phyloP scores from a whole-genome alignment of 306 rosid species.

The Corylus heterophylla region DNA sequence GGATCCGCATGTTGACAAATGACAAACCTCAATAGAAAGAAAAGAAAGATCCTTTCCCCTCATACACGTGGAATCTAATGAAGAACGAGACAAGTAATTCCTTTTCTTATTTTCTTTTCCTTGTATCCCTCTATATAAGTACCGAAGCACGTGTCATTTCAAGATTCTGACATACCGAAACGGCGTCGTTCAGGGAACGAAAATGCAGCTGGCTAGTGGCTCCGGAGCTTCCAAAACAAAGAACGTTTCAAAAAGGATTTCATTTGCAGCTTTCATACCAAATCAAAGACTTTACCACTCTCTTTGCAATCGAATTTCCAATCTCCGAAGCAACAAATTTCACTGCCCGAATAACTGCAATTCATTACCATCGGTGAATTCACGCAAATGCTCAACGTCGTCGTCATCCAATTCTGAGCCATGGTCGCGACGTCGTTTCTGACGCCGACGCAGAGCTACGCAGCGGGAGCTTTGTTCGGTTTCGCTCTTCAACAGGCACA shows the following conservation, averaged over 20 bases:
- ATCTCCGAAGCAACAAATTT: not conserved
- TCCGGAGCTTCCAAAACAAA: not conserved
- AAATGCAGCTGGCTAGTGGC: not conserved
- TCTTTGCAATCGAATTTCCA: not conserved
- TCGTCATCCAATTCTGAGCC: not conserved
- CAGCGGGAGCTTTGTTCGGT: slow-evolving; percentile 50
- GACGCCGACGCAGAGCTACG: slow-evolving; percentile 53
- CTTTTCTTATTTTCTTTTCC: too few species aligned
- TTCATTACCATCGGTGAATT: not conserved
- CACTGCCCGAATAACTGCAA: not conserved
- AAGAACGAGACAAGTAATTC: not conserved
- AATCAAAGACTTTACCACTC: not conserved
- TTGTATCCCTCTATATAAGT: too few species aligned
- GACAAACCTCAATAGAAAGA: too few species aligned
- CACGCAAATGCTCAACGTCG: not conserved
- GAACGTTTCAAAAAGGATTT: not conserved
- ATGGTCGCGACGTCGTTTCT: slow-evolving; percentile 40
- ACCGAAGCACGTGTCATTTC: not conserved
- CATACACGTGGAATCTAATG: too few species aligned
- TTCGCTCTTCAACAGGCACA: slow-evolving; percentile 54
- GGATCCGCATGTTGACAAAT: too few species aligned
- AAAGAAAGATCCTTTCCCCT: too few species aligned
- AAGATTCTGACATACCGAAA: not conserved
- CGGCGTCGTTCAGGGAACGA: not conserved
- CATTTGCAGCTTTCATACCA: not conserved